phyloP scores from a whole-genome alignment of 495 filamentous ascomycete species.

The Peziza echinospora region DNA sequence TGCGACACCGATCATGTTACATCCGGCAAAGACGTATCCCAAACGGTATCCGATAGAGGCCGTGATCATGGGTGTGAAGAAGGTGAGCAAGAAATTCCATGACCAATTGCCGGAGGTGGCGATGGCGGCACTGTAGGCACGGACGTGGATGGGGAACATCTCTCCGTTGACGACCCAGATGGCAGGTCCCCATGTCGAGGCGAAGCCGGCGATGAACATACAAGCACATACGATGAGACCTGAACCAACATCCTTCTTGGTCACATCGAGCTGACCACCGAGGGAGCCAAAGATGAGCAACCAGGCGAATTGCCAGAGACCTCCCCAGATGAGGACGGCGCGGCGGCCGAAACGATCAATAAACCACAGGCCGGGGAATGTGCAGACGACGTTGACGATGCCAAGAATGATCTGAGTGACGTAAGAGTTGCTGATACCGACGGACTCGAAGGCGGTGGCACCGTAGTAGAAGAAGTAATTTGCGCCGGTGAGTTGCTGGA shows the following conservation, averaged over 20 bases:
- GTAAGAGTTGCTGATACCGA: constrained; percentile 45
- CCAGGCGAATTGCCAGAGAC: constrained; percentile 45
- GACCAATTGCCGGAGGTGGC: constrained; percentile 72
- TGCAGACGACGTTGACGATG: constrained; percentile 51
- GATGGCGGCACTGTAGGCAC: constrained; percentile 51
- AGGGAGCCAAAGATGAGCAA: constrained; percentile 54
- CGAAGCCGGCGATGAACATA: constrained; percentile 39
- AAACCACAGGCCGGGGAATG: constrained; percentile 49
- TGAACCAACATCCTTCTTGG: constrained; percentile 37
- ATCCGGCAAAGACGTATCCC: constrained; percentile 60
- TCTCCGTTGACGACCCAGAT: no score
- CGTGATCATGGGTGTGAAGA: constrained; percentile 64
- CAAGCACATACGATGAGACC: constrained; percentile 60
- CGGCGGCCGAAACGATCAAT: constrained; percentile 53
- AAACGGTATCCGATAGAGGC: constrained; percentile 47
- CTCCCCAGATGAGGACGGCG: constrained; percentile 42
- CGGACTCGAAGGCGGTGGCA: constrained; percentile 46
- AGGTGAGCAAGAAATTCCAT: constrained; percentile 73
- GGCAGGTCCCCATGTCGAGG: constrained; percentile 66
- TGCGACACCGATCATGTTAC: constrained; percentile 39
- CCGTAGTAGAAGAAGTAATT: constrained; percentile 78
- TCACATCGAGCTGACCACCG: constrained; percentile 28
- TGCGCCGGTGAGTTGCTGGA: constrained; percentile 50
- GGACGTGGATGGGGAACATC: constrained; percentile 58
- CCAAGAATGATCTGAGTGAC: constrained; percentile 55